Conservation (phyloP, 78 protist genomes). For the slime mould (Dictyostelium discoideum) region dicty_2.7 NC_007088.5:8372001-8372500, state of each 20-base stretch:
- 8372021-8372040: slow-evolving; percentile 77
- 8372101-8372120: slow-evolving; percentile 63
- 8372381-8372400: neutral
- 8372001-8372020: slow-evolving; percentile 61
- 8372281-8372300: neutral
- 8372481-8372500: neutral
- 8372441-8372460: neutral
- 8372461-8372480: neutral
- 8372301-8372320: neutral
- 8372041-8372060: slow-evolving; percentile 11
- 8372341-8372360: neutral
- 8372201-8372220: neutral
- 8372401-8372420: too few relatives aligned
- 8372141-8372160: slow-evolving; percentile 59
- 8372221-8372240: neutral
- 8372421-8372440: neutral
- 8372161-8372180: neutral
- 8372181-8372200: neutral
- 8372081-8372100: slow-evolving; percentile 72
- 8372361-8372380: neutral
- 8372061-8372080: slow-evolving; percentile 14
- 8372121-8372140: slow-evolving; percentile 47
- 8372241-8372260: neutral
- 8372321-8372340: too few relatives aligned
- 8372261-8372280: neutral